Base-by-base conservation (phyloP, 2,329 filamentous ascomycete genomes). In the Talaromyces piceae region DNA sequence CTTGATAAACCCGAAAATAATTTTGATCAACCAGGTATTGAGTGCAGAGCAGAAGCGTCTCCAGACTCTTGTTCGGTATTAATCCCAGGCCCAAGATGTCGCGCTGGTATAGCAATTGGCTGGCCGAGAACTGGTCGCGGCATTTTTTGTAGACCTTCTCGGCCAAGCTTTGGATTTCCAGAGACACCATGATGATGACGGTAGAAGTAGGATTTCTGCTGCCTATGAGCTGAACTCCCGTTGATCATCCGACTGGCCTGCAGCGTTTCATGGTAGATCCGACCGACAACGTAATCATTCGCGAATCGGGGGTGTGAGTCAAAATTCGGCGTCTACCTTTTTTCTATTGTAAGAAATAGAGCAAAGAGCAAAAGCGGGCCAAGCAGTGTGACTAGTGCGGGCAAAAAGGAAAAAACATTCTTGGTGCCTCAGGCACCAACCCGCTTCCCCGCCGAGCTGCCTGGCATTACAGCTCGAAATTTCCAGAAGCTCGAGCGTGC, bases 91-190 rank as follows among this genome's bases (percentile, higher is more conserved):
- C 59, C 27, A 75, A 56, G 2, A 77, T 63, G 54, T 76, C 74
- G 33, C 73, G 63, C 56, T 76, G 74, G 47, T 69, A 70, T 58
- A 76, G 73, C 33, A 74, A 61, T 54, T 73, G 68, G 50, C 74
- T 72, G 25, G 65, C 52, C 26, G 68, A 59, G 52, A 67, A 69
- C 45, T 67, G 66, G 45, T 63, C 63, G 22, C 65, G 53, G 52
- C 73, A 76, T 57, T 67, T 67, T 43, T 71, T 67, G 61, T 77
- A 76, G 41, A 77, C 65, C 50, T 67, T 65, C 23, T 69, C 66
- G 48, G 72, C 72, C 51, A 74, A 67, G 56, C 70, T 67, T 59
- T 57, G 59, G 59, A 63, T 57, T 54, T 63, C 65, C 51, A 65
- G 62, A 54, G 68, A 63, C 55, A 65, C 59, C 65, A 68, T 68